A percentile compares a stretch with the other conserved stretches of the same genome.
Conservation (phyloP, 768 basidiomycete species). For the Boletus rufocinnamomeus region DNA sequence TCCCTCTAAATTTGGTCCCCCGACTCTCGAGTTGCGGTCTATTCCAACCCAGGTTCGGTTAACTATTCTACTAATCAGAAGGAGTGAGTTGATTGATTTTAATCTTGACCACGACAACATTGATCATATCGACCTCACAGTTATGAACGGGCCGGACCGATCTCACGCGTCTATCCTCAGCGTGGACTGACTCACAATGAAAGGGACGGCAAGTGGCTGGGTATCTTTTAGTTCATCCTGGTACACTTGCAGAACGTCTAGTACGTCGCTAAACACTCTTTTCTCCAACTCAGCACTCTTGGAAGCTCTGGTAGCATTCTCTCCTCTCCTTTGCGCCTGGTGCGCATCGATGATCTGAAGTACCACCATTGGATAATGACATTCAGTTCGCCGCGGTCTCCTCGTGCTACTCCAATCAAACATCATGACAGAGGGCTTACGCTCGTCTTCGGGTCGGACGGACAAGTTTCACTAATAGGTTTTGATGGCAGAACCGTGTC, state of each 20-base stretch:
- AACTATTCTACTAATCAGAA: not conserved
- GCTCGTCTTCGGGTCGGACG: conserved; percentile 30
- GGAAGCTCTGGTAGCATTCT: not conserved
- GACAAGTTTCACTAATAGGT: conserved; percentile 32
- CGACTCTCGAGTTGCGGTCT: not conserved
- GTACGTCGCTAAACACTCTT: conserved; percentile 4
- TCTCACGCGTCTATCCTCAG: not conserved
- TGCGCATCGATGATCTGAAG: conserved; percentile 29
- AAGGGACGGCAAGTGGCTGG: not conserved
- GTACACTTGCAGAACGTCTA: conserved; percentile 3
- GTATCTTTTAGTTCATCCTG: conserved; percentile 3
- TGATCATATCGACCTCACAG: not conserved
- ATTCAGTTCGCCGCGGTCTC: conserved; percentile 10
- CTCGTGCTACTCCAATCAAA: conserved; percentile 12
- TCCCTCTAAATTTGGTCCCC: not conserved
- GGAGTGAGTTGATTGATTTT: not conserved
- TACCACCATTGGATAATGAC: conserved; percentile 22
- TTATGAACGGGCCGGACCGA: conserved; percentile 5
- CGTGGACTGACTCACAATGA: conserved; percentile 17
- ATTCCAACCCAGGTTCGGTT: not conserved
- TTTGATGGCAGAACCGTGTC: conserved; percentile 9
- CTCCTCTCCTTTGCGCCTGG: conserved; percentile 28
- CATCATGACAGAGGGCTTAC: conserved; percentile 25
- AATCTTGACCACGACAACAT: conserved; percentile 4
- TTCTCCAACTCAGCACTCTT: not conserved